Conservation (phyloP, 345 rosid species). For the Camelina laxa region DNA sequence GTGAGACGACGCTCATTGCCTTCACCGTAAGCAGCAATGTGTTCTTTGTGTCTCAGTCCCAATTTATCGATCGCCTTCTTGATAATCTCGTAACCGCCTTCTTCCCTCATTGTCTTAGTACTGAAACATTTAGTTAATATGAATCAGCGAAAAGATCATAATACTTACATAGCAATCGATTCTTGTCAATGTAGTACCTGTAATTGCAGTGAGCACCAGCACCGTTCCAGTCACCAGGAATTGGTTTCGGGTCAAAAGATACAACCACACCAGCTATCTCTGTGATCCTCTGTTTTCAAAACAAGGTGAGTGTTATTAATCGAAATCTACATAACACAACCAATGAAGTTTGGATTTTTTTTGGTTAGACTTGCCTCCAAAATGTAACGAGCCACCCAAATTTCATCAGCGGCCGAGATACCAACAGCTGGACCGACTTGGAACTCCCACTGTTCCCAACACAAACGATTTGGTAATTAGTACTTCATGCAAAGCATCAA, state of each 20-base stretch:
- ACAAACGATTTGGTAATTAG: not conserved
- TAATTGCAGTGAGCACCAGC: conserved; percentile 94
- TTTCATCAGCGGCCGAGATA: conserved; percentile 79
- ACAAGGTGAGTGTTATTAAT: not conserved
- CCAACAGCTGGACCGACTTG: conserved; percentile 95
- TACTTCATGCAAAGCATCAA: not conserved
- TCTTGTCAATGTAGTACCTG: conserved; percentile 59
- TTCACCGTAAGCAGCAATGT: conserved; percentile 93
- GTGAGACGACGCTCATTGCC: conserved; percentile 94
- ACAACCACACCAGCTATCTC: conserved; percentile 90
- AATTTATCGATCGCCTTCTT: conserved; percentile 88
- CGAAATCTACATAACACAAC: conserved; percentile 3
- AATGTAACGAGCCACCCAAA: conserved; percentile 94
- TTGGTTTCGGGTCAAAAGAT: conserved; percentile 90
- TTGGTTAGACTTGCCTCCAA: conserved; percentile 62
- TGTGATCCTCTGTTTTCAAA: conserved; percentile 74
- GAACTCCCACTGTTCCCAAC: conserved; percentile 75
- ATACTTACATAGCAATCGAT: too few relatives aligned
- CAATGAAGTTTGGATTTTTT: not conserved
- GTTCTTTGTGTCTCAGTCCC: conserved; percentile 77
- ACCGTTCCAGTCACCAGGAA: conserved; percentile 97
- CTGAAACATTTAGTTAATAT: conserved; percentile 41
- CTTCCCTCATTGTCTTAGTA: conserved; percentile 79
- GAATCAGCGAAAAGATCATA: not conserved
- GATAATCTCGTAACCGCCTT: conserved; percentile 75